phyloP scores from a whole-genome alignment of 257 asterid species.

The Solanum rostratum region DNA sequence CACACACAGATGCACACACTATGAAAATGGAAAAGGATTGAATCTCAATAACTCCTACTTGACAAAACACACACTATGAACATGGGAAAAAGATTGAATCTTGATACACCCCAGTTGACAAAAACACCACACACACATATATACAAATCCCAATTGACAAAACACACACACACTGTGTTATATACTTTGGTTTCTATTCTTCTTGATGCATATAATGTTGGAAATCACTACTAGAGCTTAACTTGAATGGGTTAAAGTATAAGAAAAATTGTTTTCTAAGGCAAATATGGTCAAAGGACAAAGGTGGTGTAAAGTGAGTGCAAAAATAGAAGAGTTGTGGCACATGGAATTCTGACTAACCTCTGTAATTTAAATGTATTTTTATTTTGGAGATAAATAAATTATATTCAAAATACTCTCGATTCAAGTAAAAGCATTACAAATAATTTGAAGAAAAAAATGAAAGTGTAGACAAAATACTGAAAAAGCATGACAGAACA shows the following conservation, averaged over 20 bases:
- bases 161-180: neutral
- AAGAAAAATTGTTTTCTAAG: neutral
- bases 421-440: neutral
- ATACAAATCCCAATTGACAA: neutral
- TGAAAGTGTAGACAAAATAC: neutral
- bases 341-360: constrained; percentile 52
- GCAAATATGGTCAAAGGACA: constrained; percentile 21
- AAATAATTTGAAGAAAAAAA: neutral
- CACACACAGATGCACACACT: neutral
- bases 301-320: neutral
- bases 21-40: neutral
- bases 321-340: constrained; percentile 17
- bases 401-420: neutral
- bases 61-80: neutral
- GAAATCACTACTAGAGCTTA: neutral
- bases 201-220: neutral
- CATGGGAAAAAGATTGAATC: neutral
- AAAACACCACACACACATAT: neutral
- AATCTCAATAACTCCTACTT: neutral
- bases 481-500: neutral
- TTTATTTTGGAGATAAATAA: too few relatives aligned
- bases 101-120: neutral
- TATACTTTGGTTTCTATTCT: neutral
- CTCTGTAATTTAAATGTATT: neutral
- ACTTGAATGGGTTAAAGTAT: neutral